Evolutionary conservation across 2,329 filamentous ascomycete species (phyloP), one percentile per base, ranked within the genome.

Genomic region (Fusarium gaditjirri): DNA sequence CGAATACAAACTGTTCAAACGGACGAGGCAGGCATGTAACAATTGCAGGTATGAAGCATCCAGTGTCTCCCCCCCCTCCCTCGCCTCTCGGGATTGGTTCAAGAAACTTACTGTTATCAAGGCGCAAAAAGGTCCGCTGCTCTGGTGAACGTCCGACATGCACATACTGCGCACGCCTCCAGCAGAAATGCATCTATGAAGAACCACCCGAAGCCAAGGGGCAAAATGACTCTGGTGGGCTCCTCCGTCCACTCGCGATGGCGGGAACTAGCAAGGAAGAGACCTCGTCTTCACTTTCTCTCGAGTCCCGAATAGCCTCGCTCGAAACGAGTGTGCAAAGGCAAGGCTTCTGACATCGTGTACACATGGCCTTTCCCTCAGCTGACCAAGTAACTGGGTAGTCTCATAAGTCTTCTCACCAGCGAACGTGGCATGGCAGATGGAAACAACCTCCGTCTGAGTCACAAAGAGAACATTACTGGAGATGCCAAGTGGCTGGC

Each of bases 371-470:
- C 0, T 12, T 33, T 23, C 29, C 6, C 7, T 23, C 21, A 0
- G 21, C 46, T 49, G 11, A 49, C 46, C 29, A 49, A 23, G 29
- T 33, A 19, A 23, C 8, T 3, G 10, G 16, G 5, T 19, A 49
- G 46, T 19, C 46, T 49, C 46, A 23, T 49, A 6, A 12, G 5
- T 7, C 29, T 49, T n/a, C 46, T 49, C 46, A 49, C 46, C 21
- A 33, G 11, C 11, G 29, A 49, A 19, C 46, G 46, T 49, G 16
- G 16, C n/a, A 33, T 23, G 29, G 5, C 7, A 9, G 11, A 9
- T 7, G 3, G 7, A 9, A 33, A 33, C 7, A 7, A 33, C 29
- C 5, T 0, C 29, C 3, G 8, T 33, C 16, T 19, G 3, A 4
- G 10, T 6, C 46, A 13, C 29, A 23, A 49, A 33, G n/a, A 6